A percentile compares a stretch with the other conserved stretches of the same genome.
phyloP scores from a whole-genome alignment of 257 asterid species.

The Primulina tabacum region DNA sequence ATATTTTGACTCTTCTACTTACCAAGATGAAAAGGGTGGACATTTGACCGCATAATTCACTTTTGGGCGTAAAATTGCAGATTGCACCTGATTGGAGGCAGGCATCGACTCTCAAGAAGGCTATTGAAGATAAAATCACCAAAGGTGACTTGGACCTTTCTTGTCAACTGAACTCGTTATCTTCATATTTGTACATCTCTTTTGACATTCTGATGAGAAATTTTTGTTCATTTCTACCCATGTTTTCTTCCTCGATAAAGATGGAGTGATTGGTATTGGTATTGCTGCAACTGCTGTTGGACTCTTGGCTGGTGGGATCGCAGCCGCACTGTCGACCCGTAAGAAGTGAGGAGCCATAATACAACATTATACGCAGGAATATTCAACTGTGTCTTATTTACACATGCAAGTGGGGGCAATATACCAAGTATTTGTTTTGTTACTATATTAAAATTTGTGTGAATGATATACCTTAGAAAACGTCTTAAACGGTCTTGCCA shows the following conservation, averaged over 20 bases:
- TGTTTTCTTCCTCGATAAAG: conserved; percentile 31
- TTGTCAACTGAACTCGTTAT: neutral
- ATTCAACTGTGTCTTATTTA: conserved; percentile 2
- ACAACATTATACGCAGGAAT: neutral
- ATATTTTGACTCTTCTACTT: neutral
- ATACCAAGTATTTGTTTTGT: neutral
- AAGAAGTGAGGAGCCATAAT: conserved; percentile 48
- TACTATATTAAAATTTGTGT: conserved; percentile 21
- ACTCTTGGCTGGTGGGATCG: conserved; percentile 76
- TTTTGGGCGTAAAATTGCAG: conserved; percentile 34
- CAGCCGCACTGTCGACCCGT: conserved; percentile 62
- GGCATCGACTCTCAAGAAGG: conserved; percentile 74
- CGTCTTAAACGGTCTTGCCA: neutral
- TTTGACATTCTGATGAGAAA: neutral
- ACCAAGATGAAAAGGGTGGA: neutral
- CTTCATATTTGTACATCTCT: neutral
- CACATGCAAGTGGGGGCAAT: neutral
- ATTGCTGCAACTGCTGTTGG: conserved; percentile 89
- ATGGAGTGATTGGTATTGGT: conserved; percentile 82
- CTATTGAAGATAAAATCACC: conserved; percentile 77
- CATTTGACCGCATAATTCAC: neutral
- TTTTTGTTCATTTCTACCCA: neutral
- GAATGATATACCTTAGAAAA: neutral
- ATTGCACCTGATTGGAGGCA: conserved; percentile 89
- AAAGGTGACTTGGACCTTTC: conserved; percentile 45